A percentile compares a stretch with the other conserved stretches of the same genome.
Conservation (phyloP, 2,329 filamentous ascomycete species). For the Cryphonectria radicalis region DNA sequence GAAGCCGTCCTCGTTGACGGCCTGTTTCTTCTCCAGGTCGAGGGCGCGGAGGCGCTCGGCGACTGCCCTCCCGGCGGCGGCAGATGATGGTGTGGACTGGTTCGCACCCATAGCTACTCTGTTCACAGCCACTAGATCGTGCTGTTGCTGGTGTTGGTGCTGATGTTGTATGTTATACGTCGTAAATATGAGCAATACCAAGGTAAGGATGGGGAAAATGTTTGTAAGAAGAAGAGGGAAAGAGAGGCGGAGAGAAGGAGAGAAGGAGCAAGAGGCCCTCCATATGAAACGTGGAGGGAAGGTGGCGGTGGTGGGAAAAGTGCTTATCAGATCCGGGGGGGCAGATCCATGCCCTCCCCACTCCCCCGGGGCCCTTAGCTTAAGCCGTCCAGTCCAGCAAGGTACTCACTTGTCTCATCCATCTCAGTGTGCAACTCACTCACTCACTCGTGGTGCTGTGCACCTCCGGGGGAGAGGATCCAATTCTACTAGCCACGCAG, state of each 20-base stretch:
- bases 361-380: not conserved
- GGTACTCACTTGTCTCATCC: not conserved
- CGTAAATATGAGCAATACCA: not conserved
- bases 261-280: not conserved
- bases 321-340: not conserved
- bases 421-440: no score
- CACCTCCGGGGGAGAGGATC: no score
- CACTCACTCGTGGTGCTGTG: no score
- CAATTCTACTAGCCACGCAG: no score
- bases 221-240: not conserved
- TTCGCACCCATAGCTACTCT: constrained; percentile 48
- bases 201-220: not conserved
- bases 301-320: not conserved
- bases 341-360: not conserved
- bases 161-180: not conserved
- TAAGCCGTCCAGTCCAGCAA: not conserved
- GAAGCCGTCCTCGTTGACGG: constrained; percentile 53
- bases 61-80: constrained; percentile 48
- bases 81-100: constrained; percentile 43
- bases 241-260: not conserved
- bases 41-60: constrained; percentile 50
- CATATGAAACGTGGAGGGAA: not conserved
- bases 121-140: not conserved
- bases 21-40: constrained; percentile 39
- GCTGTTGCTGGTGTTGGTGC: not conserved